Conservation (phyloP, 176 grass and related monocot genomes). For the Cenchrus purpureus region DNA sequence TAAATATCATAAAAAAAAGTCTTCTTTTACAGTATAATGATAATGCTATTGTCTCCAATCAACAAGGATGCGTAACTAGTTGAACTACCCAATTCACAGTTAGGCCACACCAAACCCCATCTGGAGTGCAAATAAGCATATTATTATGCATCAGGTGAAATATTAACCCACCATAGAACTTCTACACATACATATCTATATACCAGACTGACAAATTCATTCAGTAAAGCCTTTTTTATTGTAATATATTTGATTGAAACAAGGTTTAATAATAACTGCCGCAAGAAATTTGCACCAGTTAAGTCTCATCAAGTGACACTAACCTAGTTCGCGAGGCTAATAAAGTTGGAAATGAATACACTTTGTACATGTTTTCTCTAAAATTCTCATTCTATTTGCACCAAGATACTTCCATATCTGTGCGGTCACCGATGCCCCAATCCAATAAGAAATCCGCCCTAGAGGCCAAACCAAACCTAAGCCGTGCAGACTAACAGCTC, state of each 20-base stretch:
- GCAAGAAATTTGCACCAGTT: neutral
- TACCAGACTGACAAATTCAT: neutral
- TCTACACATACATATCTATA: neutral
- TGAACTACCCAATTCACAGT: neutral
- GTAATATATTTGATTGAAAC: neutral
- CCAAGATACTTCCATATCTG: neutral
- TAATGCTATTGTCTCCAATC: neutral
- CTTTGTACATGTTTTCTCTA: neutral
- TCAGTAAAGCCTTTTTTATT: neutral
- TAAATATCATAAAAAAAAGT: neutral
- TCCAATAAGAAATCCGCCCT: neutral
- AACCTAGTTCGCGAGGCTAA: neutral
- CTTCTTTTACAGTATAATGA: neutral
- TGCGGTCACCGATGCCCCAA: neutral
- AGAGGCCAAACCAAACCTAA: neutral
- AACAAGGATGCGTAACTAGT: slow-evolving; percentile 13
- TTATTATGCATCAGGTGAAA: slow-evolving; percentile 6
- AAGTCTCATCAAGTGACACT: neutral
- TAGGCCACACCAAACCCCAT: neutral
- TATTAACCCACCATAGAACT: neutral
- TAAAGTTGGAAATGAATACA: neutral
- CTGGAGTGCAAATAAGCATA: slow-evolving; percentile 3
- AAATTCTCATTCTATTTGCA: neutral
- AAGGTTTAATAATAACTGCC: neutral
- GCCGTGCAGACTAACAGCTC: neutral